A percentile compares a stretch with the other conserved stretches of the same genome.
phyloP scores from a whole-genome alignment of 148 eudicot species.

The Selenicereus undatus region DNA sequence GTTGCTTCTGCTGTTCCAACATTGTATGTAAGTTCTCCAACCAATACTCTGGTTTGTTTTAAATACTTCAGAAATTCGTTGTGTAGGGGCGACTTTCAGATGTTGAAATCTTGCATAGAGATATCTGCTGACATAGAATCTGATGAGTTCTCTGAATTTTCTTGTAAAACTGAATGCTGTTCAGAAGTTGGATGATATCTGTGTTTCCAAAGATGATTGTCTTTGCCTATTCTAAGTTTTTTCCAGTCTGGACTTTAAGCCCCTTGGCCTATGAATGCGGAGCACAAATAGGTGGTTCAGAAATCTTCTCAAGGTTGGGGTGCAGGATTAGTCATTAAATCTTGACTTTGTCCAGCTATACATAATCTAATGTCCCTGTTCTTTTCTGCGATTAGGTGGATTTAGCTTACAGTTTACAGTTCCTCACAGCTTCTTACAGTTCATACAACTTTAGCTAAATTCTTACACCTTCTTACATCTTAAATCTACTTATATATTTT shows the following conservation, averaged over 20 bases:
- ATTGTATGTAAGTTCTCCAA: slow-evolving; percentile 50
- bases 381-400: too few relatives aligned
- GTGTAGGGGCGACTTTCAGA: slow-evolving; percentile 9
- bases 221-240: neutral
- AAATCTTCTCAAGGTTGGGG: neutral
- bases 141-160: neutral
- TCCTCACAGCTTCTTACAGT: too few relatives aligned
- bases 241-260: neutral
- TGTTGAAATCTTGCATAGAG: neutral
- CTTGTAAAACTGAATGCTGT: neutral
- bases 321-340: neutral
- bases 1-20: slow-evolving; percentile 75
- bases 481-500: too few relatives aligned
- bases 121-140: neutral
- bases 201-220: neutral
- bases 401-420: too few relatives aligned
- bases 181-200: neutral
- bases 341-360: neutral
- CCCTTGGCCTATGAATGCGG: neutral
- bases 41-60: neutral
- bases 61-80: neutral
- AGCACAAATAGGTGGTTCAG: too few relatives aligned
- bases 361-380: neutral
- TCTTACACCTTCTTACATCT: too few relatives aligned
- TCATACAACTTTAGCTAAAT: too few relatives aligned